phyloP scores from a whole-genome alignment of 2,329 filamentous ascomycete species.

The Rutstroemia sp. region DNA sequence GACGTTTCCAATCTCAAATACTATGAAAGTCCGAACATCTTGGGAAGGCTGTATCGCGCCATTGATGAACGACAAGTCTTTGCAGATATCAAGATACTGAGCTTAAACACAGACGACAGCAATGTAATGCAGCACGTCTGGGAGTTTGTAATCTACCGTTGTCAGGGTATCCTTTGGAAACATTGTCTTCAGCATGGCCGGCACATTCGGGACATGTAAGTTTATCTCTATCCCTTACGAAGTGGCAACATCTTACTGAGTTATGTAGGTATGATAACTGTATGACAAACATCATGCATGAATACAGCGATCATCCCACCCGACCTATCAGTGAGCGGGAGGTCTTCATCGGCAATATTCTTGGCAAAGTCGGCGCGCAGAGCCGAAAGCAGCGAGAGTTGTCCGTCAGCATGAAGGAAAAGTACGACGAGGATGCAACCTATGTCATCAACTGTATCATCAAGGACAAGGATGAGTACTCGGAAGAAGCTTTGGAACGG shows the following conservation, averaged over 20 bases:
- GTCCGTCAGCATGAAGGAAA: slow-evolving; percentile 36
- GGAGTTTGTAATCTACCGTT: slow-evolving; percentile 33
- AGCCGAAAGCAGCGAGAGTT: slow-evolving; percentile 34
- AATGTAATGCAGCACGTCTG: slow-evolving; percentile 30
- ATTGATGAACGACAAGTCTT: slow-evolving; percentile 66
- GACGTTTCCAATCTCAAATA: slow-evolving; percentile 44
- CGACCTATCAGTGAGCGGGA: slow-evolving; percentile 42
- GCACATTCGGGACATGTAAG: slow-evolving; percentile 41
- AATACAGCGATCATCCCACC: slow-evolving; percentile 34
- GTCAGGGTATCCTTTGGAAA: slow-evolving; percentile 30
- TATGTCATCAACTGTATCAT: slow-evolving; percentile 38
- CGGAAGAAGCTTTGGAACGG: slow-evolving; percentile 37
- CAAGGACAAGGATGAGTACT: slow-evolving; percentile 31
- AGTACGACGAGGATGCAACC: slow-evolving; percentile 34
- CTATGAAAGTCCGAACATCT: slow-evolving; percentile 60
- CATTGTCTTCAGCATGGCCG: slow-evolving; percentile 32
- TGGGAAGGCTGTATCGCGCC: slow-evolving; percentile 63
- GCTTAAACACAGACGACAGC: not conserved
- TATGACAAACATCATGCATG: slow-evolving; percentile 40
- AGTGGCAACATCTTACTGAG: not conserved
- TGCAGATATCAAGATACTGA: slow-evolving; percentile 19
- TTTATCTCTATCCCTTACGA: not conserved
- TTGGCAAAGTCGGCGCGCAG: slow-evolving; percentile 39
- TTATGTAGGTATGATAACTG: slow-evolving; percentile 43
- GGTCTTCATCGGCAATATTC: slow-evolving; percentile 50